Evolutionary conservation across 768 basidiomycete genomes (phyloP), one percentile per base, ranked within the genome.

Genomic region (Rhodotorula babjevae): DNA sequence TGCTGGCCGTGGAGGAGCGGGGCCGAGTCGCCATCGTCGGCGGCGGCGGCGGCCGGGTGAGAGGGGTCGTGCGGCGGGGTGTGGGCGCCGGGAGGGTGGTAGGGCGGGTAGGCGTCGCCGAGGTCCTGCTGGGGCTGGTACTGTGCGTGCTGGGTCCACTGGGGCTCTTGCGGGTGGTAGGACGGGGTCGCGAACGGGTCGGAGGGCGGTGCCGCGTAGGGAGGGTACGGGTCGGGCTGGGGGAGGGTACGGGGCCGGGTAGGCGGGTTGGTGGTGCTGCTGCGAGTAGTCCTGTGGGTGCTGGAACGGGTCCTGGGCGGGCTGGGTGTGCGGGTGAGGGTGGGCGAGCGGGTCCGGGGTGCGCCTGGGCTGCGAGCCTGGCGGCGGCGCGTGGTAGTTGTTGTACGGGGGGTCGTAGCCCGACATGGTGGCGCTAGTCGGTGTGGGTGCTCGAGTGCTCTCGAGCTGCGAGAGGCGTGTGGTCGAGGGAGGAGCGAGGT

Each of bases 11-110:
- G 29, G 44, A 73, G 40, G 33, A 68, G 55, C 40, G 72, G 65
- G 9, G 68, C 63, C 50, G 53, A 59, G 55, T 61, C 67, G 42
- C 33, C 42, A 23, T 73, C 67, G 59, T 73, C 67, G 53, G 62
- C 31, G 31, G 57, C 46, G 18, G 68, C 55, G 49, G 59, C 44
- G n/a, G 29, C 55, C 40, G 50, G 27, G 25, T 33, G 57, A 27
- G 56, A 33, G 21, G 42, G 47, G 19, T 21, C 47, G 47, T 27
- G 44, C 27, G 46, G 44, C 25, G 46, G 53, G 44, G 56, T 11
- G 44, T 50, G 40, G 11, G 53, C 25, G 49, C 27, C 36, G n/a
- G 50, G 56, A 42, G 40, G 42, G 53, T 29, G 40, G 60, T 40
- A 44, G 3, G 53, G 53, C 40, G 60, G 40, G 44, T 61, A 61